Evolutionary conservation across 1,284 basidiomycete genomes (phyloP), one percentile per base, ranked within the genome.

Genomic region (Nidula niveotomentosa): DNA sequence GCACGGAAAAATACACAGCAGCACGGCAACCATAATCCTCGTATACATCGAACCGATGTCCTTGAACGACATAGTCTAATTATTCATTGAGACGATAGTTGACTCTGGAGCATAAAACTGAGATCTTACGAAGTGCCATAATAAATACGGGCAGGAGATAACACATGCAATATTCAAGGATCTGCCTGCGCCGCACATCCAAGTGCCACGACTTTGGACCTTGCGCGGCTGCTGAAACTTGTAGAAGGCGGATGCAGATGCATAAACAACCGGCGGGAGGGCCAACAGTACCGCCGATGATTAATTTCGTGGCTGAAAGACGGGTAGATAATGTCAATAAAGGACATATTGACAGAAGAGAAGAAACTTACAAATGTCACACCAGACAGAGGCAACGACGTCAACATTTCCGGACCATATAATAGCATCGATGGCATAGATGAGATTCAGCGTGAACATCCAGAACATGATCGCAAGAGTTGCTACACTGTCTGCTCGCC

Each of bases 251-350:
- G n/a, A 76, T 75, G 51, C 70, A 74, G 34, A 84, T 69, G 57
- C 83, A 87, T 3, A 88, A 68, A 52, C 77, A 79, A 3, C 80
- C 74, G 63, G 79, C 75, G 1, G 85, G 77, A 1, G 90, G 67
- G 0, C 78, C 85, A 6, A 80, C 67, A 49, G 78, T 76, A 8
- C 84, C 63, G 12, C 71, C 72, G 18, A 73, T 59, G 8, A 64
- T 56, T 0, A 74, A 36, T 56, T 74, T 74, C 0, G 72, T 71
- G 3, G 64, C 71, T 73, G 49, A 23, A 23, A 23, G 23, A 23
- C 76, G 45, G 37, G 54, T 39, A 36, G 12, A 6, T 9, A 36
- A 5, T n/a, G 15, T 34, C 15, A 10, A 41, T 5, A 3, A 46
- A 63, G 23, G 23, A 63, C 76, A 55, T 54, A 78, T 77, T 68